Evolutionary conservation across 2,329 filamentous ascomycete genomes (phyloP), one percentile per base, ranked within the genome.

Genomic region (Aureobasidium namibiae): DNA sequence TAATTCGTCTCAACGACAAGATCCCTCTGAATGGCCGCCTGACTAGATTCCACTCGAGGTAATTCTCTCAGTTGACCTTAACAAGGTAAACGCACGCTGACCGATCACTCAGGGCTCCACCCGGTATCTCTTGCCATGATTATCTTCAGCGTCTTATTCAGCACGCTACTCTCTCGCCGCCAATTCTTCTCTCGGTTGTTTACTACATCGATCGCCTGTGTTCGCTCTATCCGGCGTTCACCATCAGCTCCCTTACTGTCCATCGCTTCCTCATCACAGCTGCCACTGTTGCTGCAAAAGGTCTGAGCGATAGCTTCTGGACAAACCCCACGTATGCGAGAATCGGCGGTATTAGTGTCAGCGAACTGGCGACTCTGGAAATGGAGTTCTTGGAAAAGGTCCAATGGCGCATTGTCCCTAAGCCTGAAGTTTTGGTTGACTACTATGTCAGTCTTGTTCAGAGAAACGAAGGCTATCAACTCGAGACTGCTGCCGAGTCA

Each of bases 171-270:
- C 80, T 99, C 3, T 91, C 90, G 7, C 92, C 94, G 13, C 92
- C 94, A 0, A 87, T 99, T 53, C 80, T 99, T n/a, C 83, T 99
- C 36, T 94, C 92, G 66, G 97, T 99, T 90, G 94, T 99, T 60
- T 99, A 95, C 71, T 99, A 97, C 69, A 97, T 99, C 68, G 94
- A 99, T 75, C 87, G 91, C 33, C 81, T 99, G 23, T 99, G 92
- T 73, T 87, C 89, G 11, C 79, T 95, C 61, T 99, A 96, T 71
- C 88, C 90, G 3, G 89, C 92, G 48, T 99, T 99, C 72, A 96
- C 92, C 29, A 95, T 99, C 66, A 96, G 92, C 70, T 96, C 90
- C 48, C 80, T 99, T 21, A 99, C 94, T 0, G 92, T 99, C 3
- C 94, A 99, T 75, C 91, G 94, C 9, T 99, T 97, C 69, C 82